These are phyloP conservation scores for Erigeron canadensis DNA, from an alignment of 129 eudicot genomes.

Conservation along the genomic window DNA sequence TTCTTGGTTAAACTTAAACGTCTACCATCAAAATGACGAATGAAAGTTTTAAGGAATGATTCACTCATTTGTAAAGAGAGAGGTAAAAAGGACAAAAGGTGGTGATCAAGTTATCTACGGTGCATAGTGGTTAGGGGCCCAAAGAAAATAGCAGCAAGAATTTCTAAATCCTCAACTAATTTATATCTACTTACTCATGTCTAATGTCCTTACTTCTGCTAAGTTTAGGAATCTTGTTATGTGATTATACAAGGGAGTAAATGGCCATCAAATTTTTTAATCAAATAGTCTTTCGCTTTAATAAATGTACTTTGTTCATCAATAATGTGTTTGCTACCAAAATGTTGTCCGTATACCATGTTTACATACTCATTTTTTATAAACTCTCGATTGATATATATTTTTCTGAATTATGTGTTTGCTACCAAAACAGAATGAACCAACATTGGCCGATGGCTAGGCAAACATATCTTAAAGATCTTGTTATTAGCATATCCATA, in stretches of 20 bases:
- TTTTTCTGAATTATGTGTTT: no score
- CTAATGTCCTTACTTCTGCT: background rate
- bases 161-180: background rate
- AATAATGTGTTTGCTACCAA: background rate
- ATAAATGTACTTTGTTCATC: background rate
- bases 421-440: no score
- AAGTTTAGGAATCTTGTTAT: conserved; percentile 2
- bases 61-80: conserved; percentile 33
- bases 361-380: no score
- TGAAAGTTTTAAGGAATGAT: conserved; percentile 1
- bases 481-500: no score
- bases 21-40: conserved; percentile 8
- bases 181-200: background rate
- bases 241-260: conserved; percentile 10
- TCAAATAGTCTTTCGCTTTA: background rate
- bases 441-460: no score
- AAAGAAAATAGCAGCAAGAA: background rate
- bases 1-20: conserved; percentile 10
- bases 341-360: background rate
- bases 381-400: no score
- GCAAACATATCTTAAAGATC: no score
- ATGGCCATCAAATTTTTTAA: background rate
- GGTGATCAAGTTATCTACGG: background rate
- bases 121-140: background rate
- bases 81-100: conserved; percentile 7